Evolutionary conservation across 305 asterid species (phyloP).

Genomic region (Fraxinus platypoda): DNA sequence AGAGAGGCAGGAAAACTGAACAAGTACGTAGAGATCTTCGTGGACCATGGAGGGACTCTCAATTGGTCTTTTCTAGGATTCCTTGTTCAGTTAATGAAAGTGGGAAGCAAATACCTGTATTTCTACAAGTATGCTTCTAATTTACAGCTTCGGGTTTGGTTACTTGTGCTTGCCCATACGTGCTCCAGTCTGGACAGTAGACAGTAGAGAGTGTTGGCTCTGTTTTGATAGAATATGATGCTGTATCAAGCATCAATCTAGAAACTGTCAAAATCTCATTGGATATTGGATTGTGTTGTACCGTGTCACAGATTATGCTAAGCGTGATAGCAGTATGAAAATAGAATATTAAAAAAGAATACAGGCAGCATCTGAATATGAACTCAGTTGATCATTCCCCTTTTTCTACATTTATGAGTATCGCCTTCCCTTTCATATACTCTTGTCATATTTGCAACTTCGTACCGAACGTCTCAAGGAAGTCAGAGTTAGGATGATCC

Average conservation of each 20-base stretch:
- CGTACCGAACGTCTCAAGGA: constrained; percentile 71
- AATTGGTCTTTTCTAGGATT: too few species aligned
- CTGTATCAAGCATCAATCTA: neutral
- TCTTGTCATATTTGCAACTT: constrained; percentile 46
- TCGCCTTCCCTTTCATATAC: constrained; percentile 2
- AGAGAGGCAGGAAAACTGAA: too few species aligned
- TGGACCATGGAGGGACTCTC: too few species aligned
- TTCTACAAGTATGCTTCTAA: neutral
- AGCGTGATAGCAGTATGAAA: neutral
- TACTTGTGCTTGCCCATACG: neutral
- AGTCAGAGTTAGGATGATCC: constrained; percentile 80
- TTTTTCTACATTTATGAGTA: neutral
- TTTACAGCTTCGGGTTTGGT: neutral
- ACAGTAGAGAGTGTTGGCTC: neutral
- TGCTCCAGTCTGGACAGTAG: neutral
- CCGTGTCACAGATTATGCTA: neutral
- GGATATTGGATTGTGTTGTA: neutral
- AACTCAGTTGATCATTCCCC: neutral
- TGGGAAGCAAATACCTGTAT: neutral
- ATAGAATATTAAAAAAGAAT: neutral
- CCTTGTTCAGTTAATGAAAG: neutral
- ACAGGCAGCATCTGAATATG: neutral
- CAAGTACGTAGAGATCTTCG: too few species aligned
- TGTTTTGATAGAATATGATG: constrained; percentile 17
- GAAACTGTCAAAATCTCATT: neutral